Evolutionary conservation across 1,284 basidiomycete species (phyloP), one percentile per base, ranked within the genome.

Genomic region (Wallemia hederae): DNA sequence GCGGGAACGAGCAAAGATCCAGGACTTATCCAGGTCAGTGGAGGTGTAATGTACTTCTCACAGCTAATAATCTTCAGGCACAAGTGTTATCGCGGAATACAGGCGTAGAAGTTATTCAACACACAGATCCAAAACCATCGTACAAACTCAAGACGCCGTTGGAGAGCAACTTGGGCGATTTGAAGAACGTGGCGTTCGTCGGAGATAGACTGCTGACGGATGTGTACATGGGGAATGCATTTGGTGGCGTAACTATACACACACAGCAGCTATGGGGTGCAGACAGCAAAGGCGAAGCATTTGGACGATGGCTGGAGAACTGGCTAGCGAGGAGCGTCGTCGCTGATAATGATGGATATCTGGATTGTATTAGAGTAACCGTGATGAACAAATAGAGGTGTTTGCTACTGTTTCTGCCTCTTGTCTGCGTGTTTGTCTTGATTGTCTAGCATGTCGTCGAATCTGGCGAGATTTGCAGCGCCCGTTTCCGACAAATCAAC

Each of bases 1-100:
- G 88, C 88, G 0, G 92, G 92, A 0, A 84, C 85, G 19, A 72
- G 71, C 55, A 75, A 79, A 60, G 92, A 97, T 69, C 77, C 82
- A 0, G 82, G 80, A 33, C 80, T 78, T 31, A 79, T 87, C 59
- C 85, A 85, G 73, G 89, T 83, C 65, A 64, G 77, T 70, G 11
- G 11, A n/a, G 14, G 5, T 49, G 5, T 5, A 15, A 5, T 3
- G 11, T 22, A 15, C n/a, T 5, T 49, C 39, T 17, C 39, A 49
- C 5, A 3, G 11, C 39, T 49, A 49, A 49, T 11, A 49, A 14
- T 15, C 5, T 49, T 15, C 19, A 49, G 39, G 39, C 39, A 17
- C 11, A 49, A 5, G 39, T 49, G 11, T 14, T 49, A 5, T 49
- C 39, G n/a, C 39, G 39, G 39, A 49, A 49, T 49, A 49, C 39